Evolutionary conservation across 2,329 filamentous ascomycete genomes (phyloP), one percentile per base, ranked within the genome.

Genomic region (Clonostachys rhizophaga): DNA sequence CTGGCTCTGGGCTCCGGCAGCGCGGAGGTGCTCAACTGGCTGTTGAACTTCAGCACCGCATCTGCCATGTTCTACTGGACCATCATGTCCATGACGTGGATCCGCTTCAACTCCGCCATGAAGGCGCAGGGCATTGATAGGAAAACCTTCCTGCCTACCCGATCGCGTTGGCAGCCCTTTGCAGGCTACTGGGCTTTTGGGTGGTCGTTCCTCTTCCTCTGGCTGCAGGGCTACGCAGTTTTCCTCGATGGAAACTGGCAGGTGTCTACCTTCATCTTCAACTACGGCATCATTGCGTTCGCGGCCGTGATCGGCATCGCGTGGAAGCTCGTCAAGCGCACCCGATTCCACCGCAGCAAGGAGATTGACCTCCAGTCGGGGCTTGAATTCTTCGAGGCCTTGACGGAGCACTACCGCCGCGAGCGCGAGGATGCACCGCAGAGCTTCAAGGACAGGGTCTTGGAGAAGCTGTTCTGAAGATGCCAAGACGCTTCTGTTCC

Each of bases 41-140:
- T 49, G n/a, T 18, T 48, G 7, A 48, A 41, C 16, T 45, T 45
- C 44, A 40, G 44, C 30, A 45, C 44, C 18, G 44, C 44, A 5
- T 34, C 44, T n/a, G 33, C 33, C n/a, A 45, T 45, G 44, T 13
- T 45, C 20, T 24, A 42, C 30, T 49, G 34, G 30, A 35, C 35
- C 20, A 41, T 46, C 37, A 49, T 49, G 37, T 46, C 43, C 5
- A 17, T 49, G 12, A 49, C 47, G 4, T 49, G 39, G 12, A 45
- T 49, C 33, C 35, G 24, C 40, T 49, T 49, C 43, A 30, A 45
- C 37, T 9, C n/a, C 11, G 47, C 47, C 13, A 17, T 42, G 37
- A 46, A 46, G 33, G 47, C 47, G 9, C 47, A 49, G 34, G 40
- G 40, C 33, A 42, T 49, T 14, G 47, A 49, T 18, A 40, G 47